Conservation (phyloP, 2,329 filamentous ascomycete genomes). For the Alternaria incomplexa region DNA sequence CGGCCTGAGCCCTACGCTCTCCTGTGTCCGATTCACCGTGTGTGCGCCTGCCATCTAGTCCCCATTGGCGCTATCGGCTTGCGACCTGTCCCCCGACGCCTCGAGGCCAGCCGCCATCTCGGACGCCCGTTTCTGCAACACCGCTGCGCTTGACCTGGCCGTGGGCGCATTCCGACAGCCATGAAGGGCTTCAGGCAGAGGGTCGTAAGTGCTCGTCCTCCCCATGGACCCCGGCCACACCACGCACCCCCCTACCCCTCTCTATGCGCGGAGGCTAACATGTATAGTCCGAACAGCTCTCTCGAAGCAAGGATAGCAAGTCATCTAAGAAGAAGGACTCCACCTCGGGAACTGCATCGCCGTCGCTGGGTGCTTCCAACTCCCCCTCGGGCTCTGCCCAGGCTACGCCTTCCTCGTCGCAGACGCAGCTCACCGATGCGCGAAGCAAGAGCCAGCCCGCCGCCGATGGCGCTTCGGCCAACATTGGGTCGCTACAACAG, state of each 20-base stretch:
- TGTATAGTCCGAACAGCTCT: slow-evolving; percentile 79
- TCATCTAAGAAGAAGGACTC: slow-evolving; percentile 71
- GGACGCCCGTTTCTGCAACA: slow-evolving; percentile 32
- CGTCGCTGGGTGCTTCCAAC: slow-evolving; percentile 65
- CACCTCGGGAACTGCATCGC: slow-evolving; percentile 75
- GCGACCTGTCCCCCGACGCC: slow-evolving; percentile 29
- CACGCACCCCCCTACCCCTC: slow-evolving; percentile 28
- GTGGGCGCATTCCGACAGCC: slow-evolving; percentile 56
- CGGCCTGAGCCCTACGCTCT: slow-evolving; percentile 32
- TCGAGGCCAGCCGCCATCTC: slow-evolving; percentile 30
- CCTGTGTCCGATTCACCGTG: slow-evolving; percentile 16
- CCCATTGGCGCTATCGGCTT: slow-evolving; percentile 38
- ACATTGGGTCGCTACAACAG: slow-evolving; percentile 36
- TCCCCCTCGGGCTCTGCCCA: slow-evolving; percentile 67
- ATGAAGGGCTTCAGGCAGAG: slow-evolving; percentile 99
- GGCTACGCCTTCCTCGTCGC: slow-evolving; percentile 85
- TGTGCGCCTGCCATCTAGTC: slow-evolving; percentile 25
- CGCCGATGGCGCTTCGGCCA: slow-evolving; percentile 38
- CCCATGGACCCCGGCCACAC: slow-evolving; percentile 28
- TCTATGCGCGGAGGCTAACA: slow-evolving; percentile 54
- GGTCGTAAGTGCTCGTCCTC: slow-evolving; percentile 73
- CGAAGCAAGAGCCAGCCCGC: slow-evolving; percentile 78
- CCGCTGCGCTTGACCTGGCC: slow-evolving; percentile 39
- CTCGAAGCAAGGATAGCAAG: slow-evolving; percentile 86
- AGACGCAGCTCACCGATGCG: slow-evolving; percentile 82